A percentile compares a stretch with the other conserved stretches of the same genome.
These are phyloP conservation scores for Aciculoconidium aculeatum DNA, from an alignment of 805 yeast species.

Conservation along the genomic window DNA sequence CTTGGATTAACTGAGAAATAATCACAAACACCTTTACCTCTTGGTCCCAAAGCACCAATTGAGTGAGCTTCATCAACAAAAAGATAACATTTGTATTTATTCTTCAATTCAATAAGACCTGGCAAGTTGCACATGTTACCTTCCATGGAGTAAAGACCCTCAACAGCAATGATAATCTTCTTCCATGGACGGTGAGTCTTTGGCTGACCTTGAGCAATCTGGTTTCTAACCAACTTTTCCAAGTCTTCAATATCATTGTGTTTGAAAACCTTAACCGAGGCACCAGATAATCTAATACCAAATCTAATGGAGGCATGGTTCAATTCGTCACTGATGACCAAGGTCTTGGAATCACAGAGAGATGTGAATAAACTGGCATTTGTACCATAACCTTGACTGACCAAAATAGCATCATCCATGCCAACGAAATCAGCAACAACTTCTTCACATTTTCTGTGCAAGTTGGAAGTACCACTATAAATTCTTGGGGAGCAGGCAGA, in stretches of 20 bases:
- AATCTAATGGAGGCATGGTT: constrained; percentile 95
- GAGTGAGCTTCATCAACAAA: constrained; percentile 98
- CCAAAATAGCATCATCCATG: constrained; percentile 78
- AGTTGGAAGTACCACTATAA: constrained; percentile 66
- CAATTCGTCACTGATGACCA: constrained; percentile 88
- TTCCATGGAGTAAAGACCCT: constrained; percentile 90
- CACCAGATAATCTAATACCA: constrained; percentile 90
- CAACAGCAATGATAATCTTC: constrained; percentile 78
- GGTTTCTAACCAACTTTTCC: constrained; percentile 73
- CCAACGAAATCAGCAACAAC: constrained; percentile 83
- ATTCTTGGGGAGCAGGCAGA: constrained; percentile 75
- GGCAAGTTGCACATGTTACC: constrained; percentile 88
- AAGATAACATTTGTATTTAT: constrained; percentile 81
- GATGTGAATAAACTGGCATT: constrained; percentile 84
- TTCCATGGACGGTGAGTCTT: constrained; percentile 96
- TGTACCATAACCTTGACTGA: constrained; percentile 95
- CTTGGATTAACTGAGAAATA: constrained; percentile 76
- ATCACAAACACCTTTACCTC: constrained; percentile 93
- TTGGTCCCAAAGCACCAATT: constrained; percentile 96
- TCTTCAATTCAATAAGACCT: constrained; percentile 59
- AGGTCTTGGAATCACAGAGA: constrained; percentile 77
- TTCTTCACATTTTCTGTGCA: constrained; percentile 69
- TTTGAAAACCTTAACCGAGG: constrained; percentile 83
- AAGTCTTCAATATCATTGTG: constrained; percentile 84
- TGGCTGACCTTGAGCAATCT: constrained; percentile 91